Evolutionary conservation across 2,329 filamentous ascomycete species (phyloP).

Genomic region (Trichoderma sp.): DNA sequence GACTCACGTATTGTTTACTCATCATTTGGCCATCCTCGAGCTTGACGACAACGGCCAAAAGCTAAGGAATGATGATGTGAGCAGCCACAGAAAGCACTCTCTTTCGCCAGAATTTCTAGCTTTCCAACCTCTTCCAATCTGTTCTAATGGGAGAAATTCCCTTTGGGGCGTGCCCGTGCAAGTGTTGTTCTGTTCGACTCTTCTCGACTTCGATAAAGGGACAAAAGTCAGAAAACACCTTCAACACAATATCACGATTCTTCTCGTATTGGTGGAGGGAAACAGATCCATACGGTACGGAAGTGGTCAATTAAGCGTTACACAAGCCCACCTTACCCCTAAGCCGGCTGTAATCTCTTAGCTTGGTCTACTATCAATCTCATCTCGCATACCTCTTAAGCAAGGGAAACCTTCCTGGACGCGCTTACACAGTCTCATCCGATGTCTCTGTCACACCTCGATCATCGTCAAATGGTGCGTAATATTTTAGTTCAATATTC

Average conservation of each 20-base stretch:
- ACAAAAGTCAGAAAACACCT: background rate
- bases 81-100: background rate
- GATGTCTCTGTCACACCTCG: background rate
- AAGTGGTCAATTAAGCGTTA: background rate
- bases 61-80: background rate
- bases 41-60: background rate
- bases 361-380: background rate
- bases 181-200: background rate
- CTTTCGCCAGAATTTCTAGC: background rate
- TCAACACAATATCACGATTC: background rate
- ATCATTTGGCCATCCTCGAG: background rate
- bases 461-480: background rate
- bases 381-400: background rate
- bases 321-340: background rate
- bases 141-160: background rate
- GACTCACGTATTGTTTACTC: background rate
- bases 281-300: background rate
- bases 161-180: background rate
- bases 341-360: background rate
- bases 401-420: background rate
- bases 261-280: background rate
- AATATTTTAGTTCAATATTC: background rate
- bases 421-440: constrained; percentile 6
- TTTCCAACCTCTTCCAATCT: background rate
- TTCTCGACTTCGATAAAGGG: background rate